Conservation (phyloP, 371 early-diverging fungal genomes). For the Mortierella sp. region DNA sequence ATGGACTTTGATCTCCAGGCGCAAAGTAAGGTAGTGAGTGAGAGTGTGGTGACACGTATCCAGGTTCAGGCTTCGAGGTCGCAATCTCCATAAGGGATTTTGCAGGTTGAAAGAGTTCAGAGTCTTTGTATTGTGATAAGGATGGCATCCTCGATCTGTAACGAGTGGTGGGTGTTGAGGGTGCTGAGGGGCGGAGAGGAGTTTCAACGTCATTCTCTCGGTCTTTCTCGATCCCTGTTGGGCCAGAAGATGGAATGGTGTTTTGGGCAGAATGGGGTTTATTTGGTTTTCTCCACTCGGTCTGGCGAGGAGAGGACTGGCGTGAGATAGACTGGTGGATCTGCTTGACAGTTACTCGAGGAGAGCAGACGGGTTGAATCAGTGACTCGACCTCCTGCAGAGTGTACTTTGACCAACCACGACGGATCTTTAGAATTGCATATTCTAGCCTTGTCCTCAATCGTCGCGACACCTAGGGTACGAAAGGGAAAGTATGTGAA, state of each 20-base stretch:
- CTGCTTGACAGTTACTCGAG: slow-evolving; percentile 28
- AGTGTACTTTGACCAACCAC: slow-evolving; percentile 56
- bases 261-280: slow-evolving; percentile 12
- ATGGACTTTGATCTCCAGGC: slow-evolving; percentile 11
- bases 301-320: slow-evolving; percentile 29
- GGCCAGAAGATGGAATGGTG: slow-evolving; percentile 13
- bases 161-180: slow-evolving; percentile 12
- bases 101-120: slow-evolving; percentile 48
- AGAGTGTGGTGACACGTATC: slow-evolving; percentile 38
- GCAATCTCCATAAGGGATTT: slow-evolving; percentile 53
- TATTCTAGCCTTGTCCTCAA: slow-evolving; percentile 48
- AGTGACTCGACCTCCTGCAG: slow-evolving; percentile 50
- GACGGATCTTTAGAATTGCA: slow-evolving; percentile 49
- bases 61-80: slow-evolving; percentile 46
- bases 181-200: slow-evolving; percentile 17
- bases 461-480: slow-evolving; percentile 36
- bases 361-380: slow-evolving; percentile 42
- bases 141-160: slow-evolving; percentile 43
- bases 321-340: slow-evolving; percentile 22
- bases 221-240: neutral
- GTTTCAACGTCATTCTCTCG: slow-evolving; percentile 9
- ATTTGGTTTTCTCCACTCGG: slow-evolving; percentile 11
- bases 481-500: neutral
- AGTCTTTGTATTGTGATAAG: slow-evolving; percentile 46
- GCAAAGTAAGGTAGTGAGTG: slow-evolving; percentile 6